Evolutionary conservation across 148 eudicot species (phyloP).

Genomic region (Rhododendron simsii): DNA sequence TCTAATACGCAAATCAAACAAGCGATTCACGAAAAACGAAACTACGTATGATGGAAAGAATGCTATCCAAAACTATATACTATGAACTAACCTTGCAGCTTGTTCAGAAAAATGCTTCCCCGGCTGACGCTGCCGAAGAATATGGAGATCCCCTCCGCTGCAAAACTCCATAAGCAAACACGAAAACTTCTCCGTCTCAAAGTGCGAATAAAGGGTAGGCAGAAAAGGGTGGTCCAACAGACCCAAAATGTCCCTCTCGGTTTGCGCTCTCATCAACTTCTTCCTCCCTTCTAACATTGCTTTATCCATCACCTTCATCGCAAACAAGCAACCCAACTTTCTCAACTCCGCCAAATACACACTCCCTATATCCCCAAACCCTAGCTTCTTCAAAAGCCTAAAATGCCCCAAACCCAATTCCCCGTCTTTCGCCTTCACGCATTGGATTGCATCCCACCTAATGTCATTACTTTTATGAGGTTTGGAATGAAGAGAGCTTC

Average conservation of each 20-base stretch:
- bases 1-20: background rate
- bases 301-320: conserved; percentile 94
- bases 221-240: conserved; percentile 95
- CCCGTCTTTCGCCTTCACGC: conserved; percentile 49
- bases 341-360: conserved; percentile 90
- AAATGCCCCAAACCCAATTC: conserved; percentile 73
- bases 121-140: conserved; percentile 84
- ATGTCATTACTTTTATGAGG: conserved; percentile 84
- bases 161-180: conserved; percentile 98
- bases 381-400: conserved; percentile 83
- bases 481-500: conserved; percentile 40
- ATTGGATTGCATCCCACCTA: conserved; percentile 79
- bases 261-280: conserved; percentile 82
- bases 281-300: conserved; percentile 79
- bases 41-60: background rate
- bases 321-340: conserved; percentile 71
- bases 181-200: conserved; percentile 80
- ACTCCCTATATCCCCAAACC: conserved; percentile 96
- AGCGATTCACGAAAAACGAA: background rate
- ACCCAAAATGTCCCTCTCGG: conserved; percentile 83
- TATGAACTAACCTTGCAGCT: conserved; percentile 70
- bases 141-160: conserved; percentile 93
- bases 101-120: conserved; percentile 88
- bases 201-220: conserved; percentile 82
- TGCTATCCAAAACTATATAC: background rate